Percentiles rank a stretch among this genome's conserved stretches.
Conservation (phyloP, 805 yeast species). For the Candida patagonica region DNA sequence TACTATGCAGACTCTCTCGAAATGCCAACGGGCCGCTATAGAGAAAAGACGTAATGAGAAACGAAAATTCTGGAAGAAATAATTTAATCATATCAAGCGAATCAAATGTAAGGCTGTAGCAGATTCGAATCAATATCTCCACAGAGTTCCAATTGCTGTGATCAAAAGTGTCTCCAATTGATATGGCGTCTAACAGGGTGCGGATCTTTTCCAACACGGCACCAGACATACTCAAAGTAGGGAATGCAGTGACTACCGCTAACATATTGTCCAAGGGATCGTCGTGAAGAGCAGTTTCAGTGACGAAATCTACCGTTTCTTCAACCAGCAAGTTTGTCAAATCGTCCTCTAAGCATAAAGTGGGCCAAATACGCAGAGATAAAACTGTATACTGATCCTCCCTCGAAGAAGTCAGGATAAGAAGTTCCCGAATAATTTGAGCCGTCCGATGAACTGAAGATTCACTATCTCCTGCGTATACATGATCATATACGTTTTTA, state of each 20-base stretch:
- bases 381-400: conserved; percentile 43
- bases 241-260: conserved; percentile 51
- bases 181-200: conserved; percentile 37
- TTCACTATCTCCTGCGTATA: conserved; percentile 43
- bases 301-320: conserved; percentile 63
- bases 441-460: conserved; percentile 54
- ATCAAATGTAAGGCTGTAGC: conserved; percentile 63
- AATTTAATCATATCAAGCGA: conserved; percentile 26
- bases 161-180: neutral
- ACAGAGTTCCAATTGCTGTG: conserved; percentile 63
- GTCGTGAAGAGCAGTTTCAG: conserved; percentile 69
- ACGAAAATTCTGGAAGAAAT: conserved; percentile 57
- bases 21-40: conserved; percentile 46
- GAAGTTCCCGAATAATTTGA: conserved; percentile 51
- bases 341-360: conserved; percentile 51
- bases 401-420: conserved; percentile 46
- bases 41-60: conserved; percentile 50
- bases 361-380: conserved; percentile 57
- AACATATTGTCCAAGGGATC: conserved; percentile 48
- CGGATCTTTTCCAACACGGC: conserved; percentile 50
- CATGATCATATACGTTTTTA: conserved; percentile 49
- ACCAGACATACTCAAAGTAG: conserved; percentile 67
- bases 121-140: conserved; percentile 53
- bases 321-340: conserved; percentile 52
- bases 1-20: conserved; percentile 50